These are phyloP conservation scores for Knoxdaviesia proteae DNA, from an alignment of 2,329 filamentous ascomycete species.

Conservation along the genomic window DNA sequence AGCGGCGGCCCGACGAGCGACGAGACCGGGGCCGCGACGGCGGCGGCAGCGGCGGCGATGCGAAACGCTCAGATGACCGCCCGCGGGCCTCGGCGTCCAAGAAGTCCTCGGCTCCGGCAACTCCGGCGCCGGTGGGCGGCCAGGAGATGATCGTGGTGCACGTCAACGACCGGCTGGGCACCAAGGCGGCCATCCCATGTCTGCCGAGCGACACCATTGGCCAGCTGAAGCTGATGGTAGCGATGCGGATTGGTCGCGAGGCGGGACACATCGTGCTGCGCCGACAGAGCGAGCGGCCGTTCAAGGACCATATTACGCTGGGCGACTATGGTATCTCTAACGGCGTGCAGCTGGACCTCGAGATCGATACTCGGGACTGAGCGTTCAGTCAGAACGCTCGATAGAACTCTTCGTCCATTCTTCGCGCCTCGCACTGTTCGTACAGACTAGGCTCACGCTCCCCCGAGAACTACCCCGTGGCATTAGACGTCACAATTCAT, in stretches of 20 bases:
- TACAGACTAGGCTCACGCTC: no score
- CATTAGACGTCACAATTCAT: no score
- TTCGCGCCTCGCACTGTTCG: no score
- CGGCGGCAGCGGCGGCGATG: conserved; percentile 8
- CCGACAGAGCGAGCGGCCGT: conserved; percentile 77
- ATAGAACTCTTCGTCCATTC: no score
- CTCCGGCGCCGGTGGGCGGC: conserved; percentile 11
- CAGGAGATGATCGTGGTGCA: conserved; percentile 88
- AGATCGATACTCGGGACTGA: conserved; percentile 40
- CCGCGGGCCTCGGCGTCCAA: conserved; percentile 10
- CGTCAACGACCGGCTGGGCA: conserved; percentile 86
- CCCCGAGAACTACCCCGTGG: no score
- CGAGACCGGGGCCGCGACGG: conserved; percentile 13
- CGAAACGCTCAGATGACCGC: conserved; percentile 20
- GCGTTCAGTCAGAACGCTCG: not conserved
- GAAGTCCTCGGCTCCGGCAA: conserved; percentile 13
- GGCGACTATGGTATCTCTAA: conserved; percentile 91
- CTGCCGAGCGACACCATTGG: conserved; percentile 66
- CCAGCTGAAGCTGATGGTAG: conserved; percentile 80
- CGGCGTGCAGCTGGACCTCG: conserved; percentile 51
- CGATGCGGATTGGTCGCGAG: conserved; percentile 69
- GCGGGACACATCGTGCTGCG: conserved; percentile 84
- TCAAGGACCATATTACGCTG: conserved; percentile 74
- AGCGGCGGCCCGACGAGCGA: conserved; percentile 8
- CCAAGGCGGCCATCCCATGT: conserved; percentile 86